Evolutionary conservation across 805 yeast species (phyloP).

Genomic region (Wickerhamiella azyma): DNA sequence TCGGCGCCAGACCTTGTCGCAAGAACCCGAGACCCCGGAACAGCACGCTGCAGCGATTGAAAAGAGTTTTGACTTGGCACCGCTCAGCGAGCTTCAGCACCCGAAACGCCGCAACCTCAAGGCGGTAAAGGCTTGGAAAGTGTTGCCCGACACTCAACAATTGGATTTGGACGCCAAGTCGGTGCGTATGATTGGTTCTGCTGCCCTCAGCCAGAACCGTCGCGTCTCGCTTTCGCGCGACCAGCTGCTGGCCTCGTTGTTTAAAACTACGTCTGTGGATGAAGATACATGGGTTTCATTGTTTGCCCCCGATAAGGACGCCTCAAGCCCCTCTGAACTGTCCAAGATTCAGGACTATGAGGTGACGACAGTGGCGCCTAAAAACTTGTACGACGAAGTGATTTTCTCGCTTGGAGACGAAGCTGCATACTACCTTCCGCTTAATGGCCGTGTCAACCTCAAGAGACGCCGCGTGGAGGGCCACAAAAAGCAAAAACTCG

Average conservation of each 20-base stretch:
- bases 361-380: conserved; percentile 39
- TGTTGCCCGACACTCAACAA: conserved; percentile 84
- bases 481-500: conserved; percentile 35
- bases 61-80: conserved; percentile 49
- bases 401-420: conserved; percentile 44
- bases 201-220: conserved; percentile 25
- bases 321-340: conserved; percentile 30
- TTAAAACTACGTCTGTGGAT: conserved; percentile 57
- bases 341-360: conserved; percentile 69
- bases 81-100: conserved; percentile 42
- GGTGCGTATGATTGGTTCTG: conserved; percentile 33
- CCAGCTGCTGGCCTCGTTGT: conserved; percentile 36
- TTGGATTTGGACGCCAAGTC: conserved; percentile 53
- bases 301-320: conserved; percentile 36
- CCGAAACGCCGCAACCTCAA: conserved; percentile 61
- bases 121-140: conserved; percentile 66
- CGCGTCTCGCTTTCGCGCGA: conserved; percentile 14
- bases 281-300: conserved; percentile 68
- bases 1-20: not conserved
- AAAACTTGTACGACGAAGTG: conserved; percentile 45
- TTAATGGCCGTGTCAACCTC: conserved; percentile 62
- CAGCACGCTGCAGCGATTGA: conserved; percentile 60
- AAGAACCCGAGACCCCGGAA: conserved; percentile 35
- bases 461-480: conserved; percentile 71
- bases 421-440: conserved; percentile 63